These are phyloP conservation scores for Rhinocladiella similis DNA, from an alignment of 2,329 filamentous ascomycete genomes.

Conservation along the genomic window DNA sequence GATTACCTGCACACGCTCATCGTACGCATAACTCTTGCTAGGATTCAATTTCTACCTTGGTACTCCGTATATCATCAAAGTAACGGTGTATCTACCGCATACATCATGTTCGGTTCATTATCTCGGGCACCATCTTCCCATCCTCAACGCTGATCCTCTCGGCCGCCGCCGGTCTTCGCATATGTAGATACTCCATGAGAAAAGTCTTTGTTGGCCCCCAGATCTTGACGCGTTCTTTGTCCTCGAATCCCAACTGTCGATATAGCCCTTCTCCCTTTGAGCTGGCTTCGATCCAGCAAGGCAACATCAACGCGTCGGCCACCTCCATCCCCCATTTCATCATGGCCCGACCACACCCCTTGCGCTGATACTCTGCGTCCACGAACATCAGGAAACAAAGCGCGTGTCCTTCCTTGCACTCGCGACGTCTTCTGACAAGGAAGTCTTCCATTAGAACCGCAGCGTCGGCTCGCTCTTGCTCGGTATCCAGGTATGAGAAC, in stretches of 20 bases:
- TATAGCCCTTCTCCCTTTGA: slow-evolving; percentile 39
- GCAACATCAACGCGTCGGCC: slow-evolving; percentile 36
- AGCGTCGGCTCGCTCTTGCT: slow-evolving; percentile 15
- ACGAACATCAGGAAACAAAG: slow-evolving; percentile 22
- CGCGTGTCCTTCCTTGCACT: slow-evolving; percentile 12
- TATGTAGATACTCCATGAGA: slow-evolving; percentile 18
- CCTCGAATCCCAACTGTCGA: slow-evolving; percentile 31
- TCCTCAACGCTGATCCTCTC: slow-evolving; percentile 10
- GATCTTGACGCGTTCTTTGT: slow-evolving; percentile 13
- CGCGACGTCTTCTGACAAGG: slow-evolving; percentile 6
- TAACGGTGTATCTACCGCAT: not conserved
- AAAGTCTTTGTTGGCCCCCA: slow-evolving; percentile 10
- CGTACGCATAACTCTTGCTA: too few relatives aligned
- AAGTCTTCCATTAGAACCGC: slow-evolving; percentile 14
- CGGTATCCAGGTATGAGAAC: slow-evolving; percentile 14
- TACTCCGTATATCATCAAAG: not conserved
- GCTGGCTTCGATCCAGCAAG: slow-evolving; percentile 41
- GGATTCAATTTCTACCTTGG: too few relatives aligned
- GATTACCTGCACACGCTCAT: too few relatives aligned
- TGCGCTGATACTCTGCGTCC: slow-evolving; percentile 35
- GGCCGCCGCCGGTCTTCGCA: slow-evolving; percentile 14
- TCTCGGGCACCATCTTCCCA: slow-evolving; percentile 4
- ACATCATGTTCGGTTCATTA: not conserved
- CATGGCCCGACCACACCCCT: slow-evolving; percentile 38
- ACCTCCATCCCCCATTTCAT: slow-evolving; percentile 36